These are phyloP conservation scores for Fusarium globosum DNA, from an alignment of 2,329 filamentous ascomycete species.

Conservation along the genomic window DNA sequence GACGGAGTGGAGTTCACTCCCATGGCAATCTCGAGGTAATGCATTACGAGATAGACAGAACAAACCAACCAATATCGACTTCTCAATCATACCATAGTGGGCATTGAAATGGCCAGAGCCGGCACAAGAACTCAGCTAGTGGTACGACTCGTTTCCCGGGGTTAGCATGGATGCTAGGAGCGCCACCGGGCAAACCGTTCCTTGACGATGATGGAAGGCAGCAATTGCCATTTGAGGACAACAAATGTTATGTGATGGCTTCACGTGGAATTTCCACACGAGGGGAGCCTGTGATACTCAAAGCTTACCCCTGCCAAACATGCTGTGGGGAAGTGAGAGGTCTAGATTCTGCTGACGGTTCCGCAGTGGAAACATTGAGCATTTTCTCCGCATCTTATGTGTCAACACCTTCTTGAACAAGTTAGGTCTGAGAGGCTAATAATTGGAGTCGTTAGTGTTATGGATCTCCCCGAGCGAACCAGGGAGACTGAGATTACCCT, in stretches of 20 bases:
- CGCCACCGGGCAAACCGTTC: slow-evolving; percentile 26
- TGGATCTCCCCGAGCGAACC: slow-evolving; percentile 27
- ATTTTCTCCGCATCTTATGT: slow-evolving; percentile 31
- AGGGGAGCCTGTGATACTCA: not conserved
- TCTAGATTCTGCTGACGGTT: slow-evolving; percentile 32
- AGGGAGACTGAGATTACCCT: slow-evolving; percentile 23
- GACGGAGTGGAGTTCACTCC: slow-evolving; percentile 56
- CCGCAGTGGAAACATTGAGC: slow-evolving; percentile 31
- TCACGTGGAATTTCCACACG: slow-evolving; percentile 12
- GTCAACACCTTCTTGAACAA: slow-evolving; percentile 31
- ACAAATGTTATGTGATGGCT: slow-evolving; percentile 18
- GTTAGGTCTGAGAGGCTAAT: slow-evolving; percentile 30
- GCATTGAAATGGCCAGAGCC: slow-evolving; percentile 19
- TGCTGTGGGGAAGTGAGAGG: slow-evolving; percentile 19
- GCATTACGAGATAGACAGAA: slow-evolving; percentile 2
- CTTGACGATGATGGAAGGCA: not conserved
- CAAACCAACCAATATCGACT: slow-evolving; percentile 14
- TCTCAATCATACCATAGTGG: slow-evolving; percentile 17
- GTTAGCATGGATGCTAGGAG: slow-evolving; percentile 23
- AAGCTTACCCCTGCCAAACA: not conserved
- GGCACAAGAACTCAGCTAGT: slow-evolving; percentile 22
- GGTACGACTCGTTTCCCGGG: slow-evolving; percentile 17
- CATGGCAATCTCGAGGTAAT: slow-evolving; percentile 39
- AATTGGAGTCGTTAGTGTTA: slow-evolving; percentile 34
- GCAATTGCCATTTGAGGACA: not conserved